phyloP scores from a whole-genome alignment of 768 basidiomycete genomes.

The Cubamyces sp. region DNA sequence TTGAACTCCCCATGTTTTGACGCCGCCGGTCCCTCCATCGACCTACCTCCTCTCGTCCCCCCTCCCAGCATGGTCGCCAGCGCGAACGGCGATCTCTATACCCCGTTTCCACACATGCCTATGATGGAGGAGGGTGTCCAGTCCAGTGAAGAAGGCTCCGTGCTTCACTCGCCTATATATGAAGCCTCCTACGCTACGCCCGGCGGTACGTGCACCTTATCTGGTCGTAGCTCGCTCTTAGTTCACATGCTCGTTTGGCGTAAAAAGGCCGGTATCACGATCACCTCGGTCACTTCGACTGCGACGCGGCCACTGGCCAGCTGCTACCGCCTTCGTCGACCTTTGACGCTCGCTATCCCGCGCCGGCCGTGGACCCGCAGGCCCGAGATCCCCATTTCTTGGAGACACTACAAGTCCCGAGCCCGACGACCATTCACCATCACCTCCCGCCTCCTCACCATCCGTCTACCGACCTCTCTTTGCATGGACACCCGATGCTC shows the following conservation, averaged over 20 bases:
- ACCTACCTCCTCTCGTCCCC: conserved; percentile 27
- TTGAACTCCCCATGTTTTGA: conserved; percentile 37
- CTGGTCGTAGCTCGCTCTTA: conserved; percentile 34
- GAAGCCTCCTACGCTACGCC: conserved; percentile 49
- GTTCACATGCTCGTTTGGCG: conserved; percentile 39
- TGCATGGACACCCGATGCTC: conserved; percentile 33
- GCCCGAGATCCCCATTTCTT: conserved; percentile 34
- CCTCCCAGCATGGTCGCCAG: conserved; percentile 57
- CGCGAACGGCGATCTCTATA: conserved; percentile 56
- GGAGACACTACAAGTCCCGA: conserved; percentile 34
- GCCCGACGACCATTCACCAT: conserved; percentile 30
- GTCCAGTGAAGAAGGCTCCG: conserved; percentile 78
- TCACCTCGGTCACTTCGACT: conserved; percentile 39
- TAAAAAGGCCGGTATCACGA: conserved; percentile 78
- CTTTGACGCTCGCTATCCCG: conserved; percentile 34
- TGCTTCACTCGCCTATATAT: conserved; percentile 74
- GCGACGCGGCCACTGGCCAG: conserved; percentile 24
- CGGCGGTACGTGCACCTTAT: conserved; percentile 42
- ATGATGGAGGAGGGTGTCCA: conserved; percentile 67
- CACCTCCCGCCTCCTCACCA: conserved; percentile 26
- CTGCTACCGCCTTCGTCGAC: conserved; percentile 27
- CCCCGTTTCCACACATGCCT: conserved; percentile 56
- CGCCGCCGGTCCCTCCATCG: conserved; percentile 28
- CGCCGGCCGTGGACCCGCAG: conserved; percentile 30
- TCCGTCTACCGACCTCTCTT: conserved; percentile 25